These are phyloP conservation scores for Mucor irregularis DNA, from an alignment of 371 early-diverging fungal species.

Conservation along the genomic window DNA sequence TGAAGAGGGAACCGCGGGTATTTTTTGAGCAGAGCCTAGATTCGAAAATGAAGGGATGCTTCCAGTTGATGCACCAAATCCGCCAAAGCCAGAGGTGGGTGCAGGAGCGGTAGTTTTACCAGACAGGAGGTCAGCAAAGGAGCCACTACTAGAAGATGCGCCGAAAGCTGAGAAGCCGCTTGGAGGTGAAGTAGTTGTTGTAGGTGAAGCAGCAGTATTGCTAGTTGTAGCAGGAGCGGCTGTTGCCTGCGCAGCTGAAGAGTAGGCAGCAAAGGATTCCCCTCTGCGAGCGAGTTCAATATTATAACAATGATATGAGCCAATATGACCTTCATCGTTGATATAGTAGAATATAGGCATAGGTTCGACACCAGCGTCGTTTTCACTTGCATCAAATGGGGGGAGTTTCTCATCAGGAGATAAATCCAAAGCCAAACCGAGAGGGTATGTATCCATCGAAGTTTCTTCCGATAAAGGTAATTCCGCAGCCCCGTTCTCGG, in stretches of 20 bases:
- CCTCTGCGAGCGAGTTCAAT: slow-evolving; percentile 32
- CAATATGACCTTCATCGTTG: slow-evolving; percentile 46
- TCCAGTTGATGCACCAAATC: neutral
- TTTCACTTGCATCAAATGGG: slow-evolving; percentile 37
- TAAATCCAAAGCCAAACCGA: slow-evolving; percentile 47
- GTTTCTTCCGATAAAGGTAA: slow-evolving; percentile 41
- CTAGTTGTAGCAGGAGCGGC: slow-evolving; percentile 6
- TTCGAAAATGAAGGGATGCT: slow-evolving; percentile 5
- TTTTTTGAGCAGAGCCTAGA: slow-evolving; percentile 9
- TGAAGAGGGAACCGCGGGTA: slow-evolving; percentile 16
- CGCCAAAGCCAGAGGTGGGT: slow-evolving; percentile 1
- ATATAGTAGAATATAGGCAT: slow-evolving; percentile 43
- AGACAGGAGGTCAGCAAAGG: slow-evolving; percentile 18
- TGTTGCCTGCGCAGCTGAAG: slow-evolving; percentile 2
- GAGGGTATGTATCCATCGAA: slow-evolving; percentile 41
- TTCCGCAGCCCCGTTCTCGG: slow-evolving; percentile 28
- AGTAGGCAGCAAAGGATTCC: slow-evolving; percentile 17
- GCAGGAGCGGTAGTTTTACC: slow-evolving; percentile 6
- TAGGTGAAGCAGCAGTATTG: neutral
- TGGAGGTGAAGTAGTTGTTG: neutral
- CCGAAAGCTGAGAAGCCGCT: slow-evolving; percentile 9
- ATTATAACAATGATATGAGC: slow-evolving; percentile 45
- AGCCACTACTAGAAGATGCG: neutral
- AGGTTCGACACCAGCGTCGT: slow-evolving; percentile 30
- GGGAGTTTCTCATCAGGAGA: slow-evolving; percentile 37